Evolutionary conservation across 352 stramenopile genomes (phyloP), one percentile per base, ranked within the genome.

Genomic region (Phytophthora boehmeriae): DNA sequence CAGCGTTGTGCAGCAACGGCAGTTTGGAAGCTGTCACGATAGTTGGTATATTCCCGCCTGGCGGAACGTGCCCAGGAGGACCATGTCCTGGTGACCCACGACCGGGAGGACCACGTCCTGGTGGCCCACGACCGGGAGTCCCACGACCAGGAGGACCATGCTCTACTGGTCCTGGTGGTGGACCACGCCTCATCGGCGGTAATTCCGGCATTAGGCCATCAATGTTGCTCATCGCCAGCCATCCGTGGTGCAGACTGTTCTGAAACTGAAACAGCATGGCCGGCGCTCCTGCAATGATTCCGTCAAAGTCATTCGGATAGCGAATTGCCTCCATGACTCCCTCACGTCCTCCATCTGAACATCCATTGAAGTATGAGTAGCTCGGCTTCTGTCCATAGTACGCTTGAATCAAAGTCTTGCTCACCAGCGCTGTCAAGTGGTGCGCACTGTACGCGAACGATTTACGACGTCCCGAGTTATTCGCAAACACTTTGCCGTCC

Each of bases 311-410:
- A 19, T 65, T 62, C 13, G 70, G 70, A 51, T 69, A 78, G 0
- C 69, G 65, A 10, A 78, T 28, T 4, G 66, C 66, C 30, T 78
- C 70, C 70, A 78, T 78, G 1, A 78, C 66, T 9, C 48, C 70
- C 49, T 75, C 66, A 13, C 66, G 70, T n/a, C 70, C 61, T n/a
- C 70, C 62, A 23, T 78, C 70, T 2, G 70, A 78, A 42, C 66
- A 78, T 30, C 70, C 66, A 19, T 72, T 78, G 49, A 80, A 80
- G 65, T 78, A 78, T 22, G 72, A 76, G 27, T 75, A 78, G 38
- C 22, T 35, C 17, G 54, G 54, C 8, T 57, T 54, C 50, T 78
- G 65, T 10, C 65, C 72, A 41, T 78, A 81, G 50, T 70, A 81
- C 4, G 52, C 54, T 27, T 59, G 39, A 8, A 78, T 76, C 36